Conservation (phyloP, 805 yeast species). For the Metschnikowia hibisci region DNA sequence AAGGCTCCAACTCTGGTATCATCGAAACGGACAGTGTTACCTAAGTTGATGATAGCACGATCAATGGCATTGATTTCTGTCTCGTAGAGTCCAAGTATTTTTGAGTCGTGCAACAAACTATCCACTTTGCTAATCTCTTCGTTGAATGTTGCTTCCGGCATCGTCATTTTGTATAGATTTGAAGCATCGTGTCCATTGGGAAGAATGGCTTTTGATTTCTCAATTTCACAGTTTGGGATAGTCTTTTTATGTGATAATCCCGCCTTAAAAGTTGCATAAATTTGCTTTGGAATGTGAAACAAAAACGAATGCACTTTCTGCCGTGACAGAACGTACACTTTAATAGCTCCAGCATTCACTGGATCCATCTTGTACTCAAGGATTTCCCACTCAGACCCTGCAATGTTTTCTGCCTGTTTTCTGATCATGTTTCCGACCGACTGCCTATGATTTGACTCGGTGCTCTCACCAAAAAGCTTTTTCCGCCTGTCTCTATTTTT, state of each 20-base stretch:
- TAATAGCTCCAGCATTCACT: constrained; percentile 65
- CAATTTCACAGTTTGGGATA: constrained; percentile 52
- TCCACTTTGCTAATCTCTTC: constrained; percentile 55
- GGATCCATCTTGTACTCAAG: constrained; percentile 61
- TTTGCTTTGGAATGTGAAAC: constrained; percentile 68
- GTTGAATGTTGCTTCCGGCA: constrained; percentile 62
- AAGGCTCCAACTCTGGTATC: constrained; percentile 73
- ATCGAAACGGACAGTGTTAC: constrained; percentile 67
- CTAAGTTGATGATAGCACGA: constrained; percentile 75
- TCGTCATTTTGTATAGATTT: constrained; percentile 55
- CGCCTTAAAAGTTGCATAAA: constrained; percentile 64
- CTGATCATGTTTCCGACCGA: constrained; percentile 66
- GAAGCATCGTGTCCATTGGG: constrained; percentile 64
- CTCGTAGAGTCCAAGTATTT: constrained; percentile 72
- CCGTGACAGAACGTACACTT: constrained; percentile 65
- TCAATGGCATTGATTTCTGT: constrained; percentile 62
- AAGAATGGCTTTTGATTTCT: constrained; percentile 54
- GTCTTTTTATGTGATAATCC: constrained; percentile 37
- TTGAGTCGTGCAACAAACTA: constrained; percentile 59
- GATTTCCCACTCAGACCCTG: constrained; percentile 81
- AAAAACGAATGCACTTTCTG: constrained; percentile 70
- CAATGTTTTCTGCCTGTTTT: constrained; percentile 73
- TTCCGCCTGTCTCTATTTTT: constrained; percentile 67
- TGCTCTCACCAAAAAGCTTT: constrained; percentile 70
- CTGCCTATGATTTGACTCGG: constrained; percentile 50